These are phyloP conservation scores for Sistotremastrum niveocremeum DNA, from an alignment of 768 basidiomycete species.

Conservation along the genomic window DNA sequence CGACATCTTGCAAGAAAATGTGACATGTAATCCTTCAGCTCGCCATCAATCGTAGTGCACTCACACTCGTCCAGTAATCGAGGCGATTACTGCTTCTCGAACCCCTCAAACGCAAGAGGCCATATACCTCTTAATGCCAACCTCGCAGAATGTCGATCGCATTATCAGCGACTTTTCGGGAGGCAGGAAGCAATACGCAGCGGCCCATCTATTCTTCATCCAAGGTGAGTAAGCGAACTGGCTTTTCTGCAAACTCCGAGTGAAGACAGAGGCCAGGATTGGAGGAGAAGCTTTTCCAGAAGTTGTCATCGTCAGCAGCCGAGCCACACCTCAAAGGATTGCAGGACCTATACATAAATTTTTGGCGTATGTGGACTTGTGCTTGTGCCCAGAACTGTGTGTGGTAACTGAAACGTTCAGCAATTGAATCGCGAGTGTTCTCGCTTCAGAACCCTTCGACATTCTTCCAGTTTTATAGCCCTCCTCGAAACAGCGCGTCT, in stretches of 20 bases:
- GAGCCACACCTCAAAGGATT: conserved; percentile 63
- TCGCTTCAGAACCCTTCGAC: conserved; percentile 60
- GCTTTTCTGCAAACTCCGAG: not conserved
- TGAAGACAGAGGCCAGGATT: conserved; percentile 36
- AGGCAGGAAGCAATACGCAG: conserved; percentile 59
- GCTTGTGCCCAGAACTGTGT: conserved; percentile 5
- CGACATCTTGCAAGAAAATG: conserved; percentile 91
- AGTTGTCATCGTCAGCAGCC: conserved; percentile 60
- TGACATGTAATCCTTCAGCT: conserved; percentile 58
- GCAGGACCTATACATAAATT: conserved; percentile 84
- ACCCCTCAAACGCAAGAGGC: conserved; percentile 81
- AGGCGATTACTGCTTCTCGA: conserved; percentile 73
- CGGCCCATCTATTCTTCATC: conserved; percentile 84
- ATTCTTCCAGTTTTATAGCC: conserved; percentile 85
- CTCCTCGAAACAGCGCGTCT: conserved; percentile 53
- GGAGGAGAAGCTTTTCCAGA: conserved; percentile 62
- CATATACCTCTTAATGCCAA: conserved; percentile 89
- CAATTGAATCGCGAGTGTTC: conserved; percentile 77
- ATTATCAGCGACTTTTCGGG: conserved; percentile 73
- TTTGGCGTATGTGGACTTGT: conserved; percentile 58
- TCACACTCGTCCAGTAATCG: conserved; percentile 51
- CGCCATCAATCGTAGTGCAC: not conserved
- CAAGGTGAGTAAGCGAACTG: conserved; percentile 44
- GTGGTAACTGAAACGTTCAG: conserved; percentile 25
- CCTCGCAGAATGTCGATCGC: conserved; percentile 84